Base-by-base conservation (phyloP, 305 asterid species). In the Solanum hybrid region DNA sequence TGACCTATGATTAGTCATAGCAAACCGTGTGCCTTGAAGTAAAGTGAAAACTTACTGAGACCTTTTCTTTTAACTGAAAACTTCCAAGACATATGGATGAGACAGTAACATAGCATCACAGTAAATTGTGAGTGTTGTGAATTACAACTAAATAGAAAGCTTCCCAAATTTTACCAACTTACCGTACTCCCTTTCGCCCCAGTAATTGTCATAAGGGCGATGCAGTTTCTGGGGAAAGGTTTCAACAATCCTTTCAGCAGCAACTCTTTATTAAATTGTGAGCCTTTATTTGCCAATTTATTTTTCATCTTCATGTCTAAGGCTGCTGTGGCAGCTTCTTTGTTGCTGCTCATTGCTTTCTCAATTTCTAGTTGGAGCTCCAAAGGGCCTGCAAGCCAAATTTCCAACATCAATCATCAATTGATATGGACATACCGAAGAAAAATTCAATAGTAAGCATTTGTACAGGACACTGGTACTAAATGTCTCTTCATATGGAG, bases 101-200 rank as follows among this genome's bases (percentile, higher is more conserved):
- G 41, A 51, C 45, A 32, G 32, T 22, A 85, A 85, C 77, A 32
- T 22, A 20, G n/a, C 75, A 85, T 39, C 31, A 10, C 32, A 0
- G 45, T 84, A 20, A 85, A 85, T 91, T 20, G 38, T 51, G 89
- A 89, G 87, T 45, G 38, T 89, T 45, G 79, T 87, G 68, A 26
- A 86, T 65, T 57, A 57, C 14, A 85, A 85, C 27, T 85, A 32
- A 85, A 85, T 22, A 85, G 78, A 61, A 57, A 32, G 78, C 68
- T 57, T 57, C 76, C n/a, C 70, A 41, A 88, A 65, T 9, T 70
- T 32, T 45, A 85, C 27, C 65, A 90, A 93, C 98, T 93, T 92
- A 97, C 99, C 94, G 99, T 95, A 91, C 99, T 96, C 86, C 99
- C 99, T 97, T 97, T 97, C 57, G 99, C 99, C 75, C 99, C 99